Evolutionary conservation across 805 yeast species (phyloP), one percentile per base, ranked within the genome.

Genomic region (Isabelozyma pseudorhagii): DNA sequence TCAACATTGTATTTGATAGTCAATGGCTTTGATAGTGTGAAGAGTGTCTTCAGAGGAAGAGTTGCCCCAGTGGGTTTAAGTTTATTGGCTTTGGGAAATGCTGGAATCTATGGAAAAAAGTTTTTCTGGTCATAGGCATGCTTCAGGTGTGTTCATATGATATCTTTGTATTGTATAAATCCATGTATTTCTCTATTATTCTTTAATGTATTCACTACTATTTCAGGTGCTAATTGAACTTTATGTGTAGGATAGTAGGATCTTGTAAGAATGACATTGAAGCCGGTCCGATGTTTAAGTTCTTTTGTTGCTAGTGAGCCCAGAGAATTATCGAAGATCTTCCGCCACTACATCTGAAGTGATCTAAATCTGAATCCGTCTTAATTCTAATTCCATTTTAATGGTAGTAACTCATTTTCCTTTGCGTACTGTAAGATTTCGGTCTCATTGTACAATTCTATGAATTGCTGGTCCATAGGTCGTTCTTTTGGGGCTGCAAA

Each of bases 401-500:
- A 63, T 7, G 96, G 96, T 48, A 89, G 66, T 81, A 91, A 82
- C 8, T 74, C 64, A 40, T 77, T 70, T 39, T 73, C 63, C 5
- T 60, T 57, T 5, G 91, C 91, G 54, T 73, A 77, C 42, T 75
- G 66, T 13, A 74, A 75, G n/a, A 88, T 81, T 49, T 80, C 84
- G 4, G 70, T 62, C 46, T 83, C 88, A 59, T 91, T 86, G 64
- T 87, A 93, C 75, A 90, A 75, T 69, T 94, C 99, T 51, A 93
- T 93, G 60, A 93, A 87, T 65, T 93, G 97, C 66, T 91, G 97
- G 69, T 94, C 99, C 74, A 94, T 76, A 13, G 97, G 96, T 55
- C 99, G 77, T 50, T 91, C 94, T 67, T 94, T 94, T 8, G 99
- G 99, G 47, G 87, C 87, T 7, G 98, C 96, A 72, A 91, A 94